These are phyloP conservation scores for Yarrowia porcina DNA, from an alignment of 805 yeast genomes.

Conservation along the genomic window DNA sequence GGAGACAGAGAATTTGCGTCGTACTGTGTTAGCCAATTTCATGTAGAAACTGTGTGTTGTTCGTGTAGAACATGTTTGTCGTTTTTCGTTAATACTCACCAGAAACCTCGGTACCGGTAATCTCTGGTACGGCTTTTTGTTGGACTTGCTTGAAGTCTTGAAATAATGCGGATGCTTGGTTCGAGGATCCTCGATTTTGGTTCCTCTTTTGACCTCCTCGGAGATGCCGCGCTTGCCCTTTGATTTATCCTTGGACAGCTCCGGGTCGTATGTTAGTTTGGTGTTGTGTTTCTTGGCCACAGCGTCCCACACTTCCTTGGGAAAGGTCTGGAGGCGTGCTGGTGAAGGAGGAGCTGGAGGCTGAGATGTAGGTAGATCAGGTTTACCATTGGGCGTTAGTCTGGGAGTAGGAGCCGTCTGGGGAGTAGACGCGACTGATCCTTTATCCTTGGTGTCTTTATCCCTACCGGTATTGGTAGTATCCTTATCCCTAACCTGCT, in stretches of 20 bases:
- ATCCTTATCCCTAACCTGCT: neutral
- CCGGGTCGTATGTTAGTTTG: constrained; percentile 49
- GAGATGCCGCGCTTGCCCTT: constrained; percentile 41
- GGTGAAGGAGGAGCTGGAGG: constrained; percentile 21
- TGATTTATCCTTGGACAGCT: constrained; percentile 44
- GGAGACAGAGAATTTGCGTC: constrained; percentile 75
- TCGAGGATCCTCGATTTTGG: constrained; percentile 3
- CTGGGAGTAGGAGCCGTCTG: constrained; percentile 12
- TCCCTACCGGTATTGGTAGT: too few species aligned
- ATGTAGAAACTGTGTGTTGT: too few species aligned
- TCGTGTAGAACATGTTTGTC: neutral
- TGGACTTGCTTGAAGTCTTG: constrained; percentile 30
- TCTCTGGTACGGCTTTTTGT: constrained; percentile 28
- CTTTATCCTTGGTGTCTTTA: neutral
- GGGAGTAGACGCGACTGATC: neutral
- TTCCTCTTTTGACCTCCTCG: constrained; percentile 29
- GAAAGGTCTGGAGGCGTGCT: neutral
- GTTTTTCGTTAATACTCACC: constrained; percentile 1
- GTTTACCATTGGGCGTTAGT: constrained; percentile 13
- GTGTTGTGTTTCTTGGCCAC: constrained; percentile 33
- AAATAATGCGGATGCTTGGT: constrained; percentile 29
- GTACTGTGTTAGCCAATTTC: constrained; percentile 39
- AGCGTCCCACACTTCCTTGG: constrained; percentile 7
- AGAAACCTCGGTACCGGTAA: constrained; percentile 40
- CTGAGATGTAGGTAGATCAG: constrained; percentile 7